phyloP scores from a whole-genome alignment of 106 monocot genomes.

The Alisma plantagoaquatica region DNA sequence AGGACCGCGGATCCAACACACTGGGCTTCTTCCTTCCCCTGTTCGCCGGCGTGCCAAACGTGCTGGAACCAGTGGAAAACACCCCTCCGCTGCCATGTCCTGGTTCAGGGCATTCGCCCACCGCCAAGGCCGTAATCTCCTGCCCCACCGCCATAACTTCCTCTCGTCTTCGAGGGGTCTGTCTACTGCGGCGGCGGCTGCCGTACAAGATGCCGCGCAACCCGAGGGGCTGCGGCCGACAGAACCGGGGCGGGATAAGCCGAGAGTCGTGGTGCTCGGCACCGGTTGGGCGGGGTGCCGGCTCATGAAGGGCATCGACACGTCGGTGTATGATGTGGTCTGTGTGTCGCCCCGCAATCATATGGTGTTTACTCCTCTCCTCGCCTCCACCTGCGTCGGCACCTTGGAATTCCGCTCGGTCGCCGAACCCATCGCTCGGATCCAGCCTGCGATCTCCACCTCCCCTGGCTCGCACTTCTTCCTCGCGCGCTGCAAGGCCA shows the following conservation, averaged over 20 bases:
- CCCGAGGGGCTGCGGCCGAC: conserved; percentile 34
- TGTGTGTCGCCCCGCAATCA: conserved; percentile 91
- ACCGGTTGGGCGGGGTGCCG: conserved; percentile 93
- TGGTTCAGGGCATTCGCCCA: conserved; percentile 19
- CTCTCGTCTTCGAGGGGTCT: conserved; percentile 2
- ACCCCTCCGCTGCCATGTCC: conserved; percentile 4
- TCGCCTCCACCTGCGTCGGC: conserved; percentile 97
- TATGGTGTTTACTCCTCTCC: conserved; percentile 98
- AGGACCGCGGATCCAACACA: too few relatives aligned
- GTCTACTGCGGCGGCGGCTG: conserved; percentile 2
- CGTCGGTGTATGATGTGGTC: conserved; percentile 76
- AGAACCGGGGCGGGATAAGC: conserved; percentile 37
- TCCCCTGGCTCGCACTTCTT: conserved; percentile 70
- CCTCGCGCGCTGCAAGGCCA: conserved; percentile 45
- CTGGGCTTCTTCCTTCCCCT: too few relatives aligned
- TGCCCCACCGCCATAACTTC: conserved; percentile 6
- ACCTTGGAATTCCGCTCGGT: conserved; percentile 96
- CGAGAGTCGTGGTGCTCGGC: conserved; percentile 74
- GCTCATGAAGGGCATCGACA: conserved; percentile 85
- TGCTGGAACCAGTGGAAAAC: too few relatives aligned
- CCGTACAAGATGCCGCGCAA: background rate
- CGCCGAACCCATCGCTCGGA: conserved; percentile 67
- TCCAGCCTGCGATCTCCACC: conserved; percentile 75
- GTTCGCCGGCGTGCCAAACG: too few relatives aligned
- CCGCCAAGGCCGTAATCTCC: too few relatives aligned